Conservation (phyloP, 208 protist genomes). For the Acanthamoeba royreba region DNA sequence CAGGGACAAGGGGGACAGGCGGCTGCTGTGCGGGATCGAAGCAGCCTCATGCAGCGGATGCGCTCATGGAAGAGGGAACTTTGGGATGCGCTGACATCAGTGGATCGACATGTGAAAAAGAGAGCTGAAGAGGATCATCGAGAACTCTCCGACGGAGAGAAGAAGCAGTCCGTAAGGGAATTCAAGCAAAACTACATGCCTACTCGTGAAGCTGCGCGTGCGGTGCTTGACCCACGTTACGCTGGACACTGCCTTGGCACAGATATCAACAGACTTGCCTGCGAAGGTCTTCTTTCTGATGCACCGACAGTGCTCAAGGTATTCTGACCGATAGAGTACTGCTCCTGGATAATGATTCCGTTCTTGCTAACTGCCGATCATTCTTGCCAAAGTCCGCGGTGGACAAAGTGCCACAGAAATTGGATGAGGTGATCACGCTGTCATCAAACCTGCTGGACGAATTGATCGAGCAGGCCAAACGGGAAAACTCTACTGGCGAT, state of each 20-base stretch:
- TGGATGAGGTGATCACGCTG: not conserved
- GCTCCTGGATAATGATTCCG: not conserved
- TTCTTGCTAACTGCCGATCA: not conserved
- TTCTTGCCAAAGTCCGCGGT: not conserved
- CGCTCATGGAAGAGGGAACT: not conserved
- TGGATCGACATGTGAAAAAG: not conserved
- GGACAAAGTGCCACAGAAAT: not conserved
- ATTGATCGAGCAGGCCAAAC: not conserved
- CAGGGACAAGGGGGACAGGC: not conserved
- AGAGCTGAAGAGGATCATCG: not conserved
- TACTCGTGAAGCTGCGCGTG: not conserved
- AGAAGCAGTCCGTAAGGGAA: not conserved
- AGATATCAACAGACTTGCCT: constrained; percentile 13
- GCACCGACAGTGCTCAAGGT: not conserved
- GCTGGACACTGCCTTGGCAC: not conserved
- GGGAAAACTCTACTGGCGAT: not conserved
- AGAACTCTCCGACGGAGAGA: not conserved
- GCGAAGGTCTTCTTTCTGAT: not conserved
- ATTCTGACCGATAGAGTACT: not conserved
- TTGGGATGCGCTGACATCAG: not conserved
- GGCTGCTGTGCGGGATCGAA: not conserved
- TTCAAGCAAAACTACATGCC: constrained; percentile 24
- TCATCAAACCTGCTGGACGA: constrained; percentile 1
- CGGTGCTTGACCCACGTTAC: not conserved
- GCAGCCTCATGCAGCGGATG: not conserved